Evolutionary conservation across 305 asterid genomes (phyloP), one percentile per base, ranked within the genome.

Genomic region (Fraxinus baroniana): DNA sequence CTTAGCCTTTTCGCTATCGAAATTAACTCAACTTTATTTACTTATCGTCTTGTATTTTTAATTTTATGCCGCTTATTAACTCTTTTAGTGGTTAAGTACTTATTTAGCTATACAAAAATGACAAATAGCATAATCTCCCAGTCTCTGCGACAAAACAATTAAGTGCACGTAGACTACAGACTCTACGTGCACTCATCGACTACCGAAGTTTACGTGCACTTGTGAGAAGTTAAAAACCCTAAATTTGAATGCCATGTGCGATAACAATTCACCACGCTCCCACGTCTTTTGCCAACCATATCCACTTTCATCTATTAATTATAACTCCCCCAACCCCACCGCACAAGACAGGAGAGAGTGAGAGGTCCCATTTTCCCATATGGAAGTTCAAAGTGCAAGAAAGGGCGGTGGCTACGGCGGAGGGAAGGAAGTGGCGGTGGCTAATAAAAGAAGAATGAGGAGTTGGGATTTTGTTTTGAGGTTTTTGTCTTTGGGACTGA

Each of bases 391-490:
- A n/a, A 64, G 74, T 26, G 20, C 37, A 28, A 8, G 80, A 74
- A 89, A 89, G 78, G 24, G 33, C 7, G 18, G 81, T 62, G 41
- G 55, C 82, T 36, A 33, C 49, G 79, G 75, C 68, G 32, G 84
- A 24, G 82, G 46, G 77, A 83, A 57, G 72, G 84, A 79, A 64
- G 88, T 64, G 7, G 79, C 64, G 41, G 78, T 76, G 74, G 88
- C 88, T 24, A 90, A 90, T 82, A 85, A 79, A 78, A 83, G 85
- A n/a, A 83, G 78, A 22, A 35, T 77, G 81, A 84, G 85, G 13
- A 91, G 89, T 0, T 76, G 85, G 55, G 95, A 88, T 78, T 78
- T 87, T 70, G 86, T 90, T 5, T 83, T 93, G 80, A 86, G 95
- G 89, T 70, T 89, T 77, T 77, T 89, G 82, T 91, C 91, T 0